Percentiles rank a stretch among this genome's conserved stretches.
These are phyloP conservation scores for Cantharellus anzutake DNA, from an alignment of 768 basidiomycete species.

Conservation along the genomic window DNA sequence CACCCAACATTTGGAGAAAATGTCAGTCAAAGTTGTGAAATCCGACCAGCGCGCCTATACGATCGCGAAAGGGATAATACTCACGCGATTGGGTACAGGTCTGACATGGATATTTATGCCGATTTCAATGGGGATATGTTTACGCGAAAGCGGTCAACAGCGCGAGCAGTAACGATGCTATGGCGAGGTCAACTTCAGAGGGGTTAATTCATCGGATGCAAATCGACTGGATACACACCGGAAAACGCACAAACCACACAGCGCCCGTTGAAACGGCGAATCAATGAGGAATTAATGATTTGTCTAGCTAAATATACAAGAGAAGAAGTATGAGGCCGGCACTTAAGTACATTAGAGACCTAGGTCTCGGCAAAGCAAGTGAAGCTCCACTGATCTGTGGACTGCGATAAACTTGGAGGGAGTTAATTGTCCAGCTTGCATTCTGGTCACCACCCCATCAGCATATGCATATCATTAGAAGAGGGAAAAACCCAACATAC, in stretches of 20 bases:
- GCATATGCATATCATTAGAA: neutral
- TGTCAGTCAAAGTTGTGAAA: neutral
- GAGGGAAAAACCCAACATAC: conserved; percentile 1
- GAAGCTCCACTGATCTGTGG: neutral
- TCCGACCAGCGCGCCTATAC: neutral
- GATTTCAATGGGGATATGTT: no score
- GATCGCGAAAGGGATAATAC: neutral
- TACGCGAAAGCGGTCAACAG: no score
- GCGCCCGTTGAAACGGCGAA: no score
- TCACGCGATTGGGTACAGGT: neutral
- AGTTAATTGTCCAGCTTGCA: conserved; percentile 1
- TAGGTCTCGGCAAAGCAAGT: no score
- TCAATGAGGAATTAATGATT: neutral
- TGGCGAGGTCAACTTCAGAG: no score
- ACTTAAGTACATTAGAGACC: neutral
- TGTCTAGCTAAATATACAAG: neutral
- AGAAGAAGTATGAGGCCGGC: neutral
- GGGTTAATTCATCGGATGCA: no score
- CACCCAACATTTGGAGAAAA: neutral
- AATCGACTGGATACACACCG: no score
- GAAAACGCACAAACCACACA: no score
- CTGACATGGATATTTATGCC: neutral
- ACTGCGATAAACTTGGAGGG: neutral
- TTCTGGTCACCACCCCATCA: neutral
- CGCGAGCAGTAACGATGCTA: no score